Evolutionary conservation across 2,329 filamentous ascomycete genomes (phyloP), one percentile per base, ranked within the genome.

Genomic region (Exophiala sideris): DNA sequence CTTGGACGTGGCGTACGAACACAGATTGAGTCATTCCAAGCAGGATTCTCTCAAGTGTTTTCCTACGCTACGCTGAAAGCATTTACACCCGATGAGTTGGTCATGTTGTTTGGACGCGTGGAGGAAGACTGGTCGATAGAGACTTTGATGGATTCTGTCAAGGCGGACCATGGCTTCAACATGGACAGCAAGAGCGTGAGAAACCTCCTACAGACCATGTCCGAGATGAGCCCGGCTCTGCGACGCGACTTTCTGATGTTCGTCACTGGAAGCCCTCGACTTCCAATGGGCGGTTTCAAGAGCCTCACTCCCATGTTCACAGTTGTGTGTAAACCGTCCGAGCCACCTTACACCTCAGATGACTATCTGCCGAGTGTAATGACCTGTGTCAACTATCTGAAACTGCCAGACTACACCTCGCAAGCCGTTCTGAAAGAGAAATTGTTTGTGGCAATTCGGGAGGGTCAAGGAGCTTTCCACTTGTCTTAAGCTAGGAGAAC

Each of bases 351-450:
- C 70, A 87, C 86, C 3, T 92, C 92, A 3, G 94, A 99, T 67
- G 94, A 99, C 74, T 99, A 97, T 67, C 81, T 99, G n/a, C 94
- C 95, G 10, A 97, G 91, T 69, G 95, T 99, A 70, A 99, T 99
- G 95, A 99, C 95, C 9, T 99, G 95, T 70, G 94, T 96, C 73
- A 99, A 99, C 72, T 99, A 99, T 70, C 83, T 99, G 66, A 99
- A 99, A 74, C 81, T 99, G 67, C 94, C 94, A 16, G 90, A 99
- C 72, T 99, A 99, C 73, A 92, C 85, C 62, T 84, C 77, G 63
- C 75, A 95, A 58, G 82, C 89, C 1, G 79, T 87, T 48, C 84
- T 99, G 73, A 86, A 81, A 66, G 82, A 87, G 68, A 89, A 89
- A 70, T 79, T 99, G 50, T 84, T 82, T 61, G 87, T 86, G 61